Base-by-base conservation (phyloP, 176 grass and related monocot genomes). In the Cenchrus americanus region DNA sequence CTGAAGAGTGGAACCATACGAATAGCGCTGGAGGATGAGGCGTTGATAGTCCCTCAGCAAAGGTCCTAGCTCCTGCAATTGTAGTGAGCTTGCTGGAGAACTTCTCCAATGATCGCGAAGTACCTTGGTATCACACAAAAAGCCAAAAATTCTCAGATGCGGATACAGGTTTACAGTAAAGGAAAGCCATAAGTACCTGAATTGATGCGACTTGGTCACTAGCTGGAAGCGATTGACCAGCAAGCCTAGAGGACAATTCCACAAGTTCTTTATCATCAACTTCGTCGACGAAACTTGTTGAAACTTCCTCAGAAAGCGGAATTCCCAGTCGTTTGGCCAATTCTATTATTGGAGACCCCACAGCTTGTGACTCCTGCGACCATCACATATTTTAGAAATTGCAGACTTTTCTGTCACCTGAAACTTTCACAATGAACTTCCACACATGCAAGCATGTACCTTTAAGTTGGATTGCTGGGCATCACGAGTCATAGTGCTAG, bases 21-120 rank as follows among this genome's bases (percentile, higher is more conserved):
- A 51, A 64, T 88, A 86, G 71, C 21, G 61, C 23, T 32, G 83
- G 58, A 92, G 78, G 80, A 90, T 92, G 58, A 92, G 85, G 0
- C 92, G 92, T 84, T 97, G 92, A 84, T 97, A 97, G 76, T 94
- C 94, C 42, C 89, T 91, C 69, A 97, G 61, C 73, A 97, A 90
- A 82, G 92, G 94, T 46, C 92, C 87, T 65, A 92, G 82, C 65
- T 94, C 88, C 62, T 97, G 91, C n/a, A 97, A 68, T 65, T 90
- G 89, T 88, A 97, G 57, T 62, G 87, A 90, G 72, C 76, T 90
- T 50, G 91, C 75, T 41, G 81, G 72, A 82, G 85, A 90, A 82
- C 79, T 94, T 77, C 14, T 90, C 94, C 94, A 97, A 53, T 90
- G 91, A 78, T 90, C 89, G 84, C 91, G 89, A 81, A 97, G 91